These are phyloP conservation scores for Azolla pinnata DNA, from an alignment of 75 land plant genomes.

Conservation along the genomic window DNA sequence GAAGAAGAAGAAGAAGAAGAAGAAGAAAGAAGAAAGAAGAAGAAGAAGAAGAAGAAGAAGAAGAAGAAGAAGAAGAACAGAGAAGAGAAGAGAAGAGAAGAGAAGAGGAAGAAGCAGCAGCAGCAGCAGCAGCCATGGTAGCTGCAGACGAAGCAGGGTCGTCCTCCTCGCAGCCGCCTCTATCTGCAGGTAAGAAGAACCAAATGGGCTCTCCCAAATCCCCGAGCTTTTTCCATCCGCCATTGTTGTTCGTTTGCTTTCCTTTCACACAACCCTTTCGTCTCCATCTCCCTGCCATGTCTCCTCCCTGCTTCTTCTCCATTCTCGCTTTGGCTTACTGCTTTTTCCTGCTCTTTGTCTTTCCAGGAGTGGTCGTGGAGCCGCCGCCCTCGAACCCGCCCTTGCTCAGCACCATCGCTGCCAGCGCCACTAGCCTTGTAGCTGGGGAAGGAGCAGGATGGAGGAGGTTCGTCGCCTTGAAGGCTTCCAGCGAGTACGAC, in stretches of 20 bases:
- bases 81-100: background rate
- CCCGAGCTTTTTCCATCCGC: no score
- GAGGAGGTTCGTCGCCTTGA: slow-evolving; percentile 17
- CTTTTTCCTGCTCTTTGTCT: background rate
- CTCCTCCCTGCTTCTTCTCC: background rate
- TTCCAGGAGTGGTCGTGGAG: no score
- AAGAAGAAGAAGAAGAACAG: background rate
- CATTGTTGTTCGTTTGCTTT: no score
- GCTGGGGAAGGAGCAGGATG: slow-evolving; percentile 1
- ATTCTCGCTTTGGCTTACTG: background rate
- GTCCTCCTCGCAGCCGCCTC: no score
- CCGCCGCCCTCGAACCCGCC: no score
- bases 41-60: slow-evolving; percentile 1
- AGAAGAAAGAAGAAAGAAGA: background rate
- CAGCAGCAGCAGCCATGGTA: no score
- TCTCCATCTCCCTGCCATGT: background rate
- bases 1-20: background rate
- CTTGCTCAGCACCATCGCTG: no score
- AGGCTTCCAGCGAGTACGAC: slow-evolving; percentile 75
- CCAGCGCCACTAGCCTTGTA: no score
- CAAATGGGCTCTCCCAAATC: no score
- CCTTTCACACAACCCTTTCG: background rate
- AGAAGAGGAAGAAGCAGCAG: no score
- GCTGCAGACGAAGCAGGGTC: background rate
- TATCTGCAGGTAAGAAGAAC: no score